Evolutionary conservation across 768 basidiomycete species (phyloP), one percentile per base, ranked within the genome.

Genomic region (Russula earlei): DNA sequence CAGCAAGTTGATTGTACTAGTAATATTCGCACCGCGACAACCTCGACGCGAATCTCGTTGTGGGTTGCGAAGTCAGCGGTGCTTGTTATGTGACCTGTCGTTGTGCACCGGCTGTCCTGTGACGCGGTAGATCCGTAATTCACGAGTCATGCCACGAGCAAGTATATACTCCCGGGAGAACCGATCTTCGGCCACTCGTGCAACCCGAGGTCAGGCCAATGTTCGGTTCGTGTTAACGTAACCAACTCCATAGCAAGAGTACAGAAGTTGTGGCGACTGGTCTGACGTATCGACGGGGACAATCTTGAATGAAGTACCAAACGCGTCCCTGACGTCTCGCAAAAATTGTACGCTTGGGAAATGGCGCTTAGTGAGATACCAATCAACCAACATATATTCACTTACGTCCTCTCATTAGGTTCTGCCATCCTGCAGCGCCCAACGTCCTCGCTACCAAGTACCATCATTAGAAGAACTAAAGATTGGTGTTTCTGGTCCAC

Each of bases 361-460:
- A 38, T 31, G 36, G 29, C n/a, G 38, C 42, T 40, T 34, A 64
- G 52, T 50, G 50, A 64, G 22, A 61, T 54, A 20, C 15, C 14
- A 5, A 24, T 25, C n/a, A 9, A n/a, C n/a, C n/a, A n/a, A 31
- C 11, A 36, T 33, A 41, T 8, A 15, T 19, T 33, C 20, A 50
- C 65, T 43, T 31, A 79, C 89, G 89, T 90, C 68, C 88, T 78
- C 15, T 80, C 70, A 11, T 89, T 91, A 17, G 91, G 83, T 63
- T 87, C 84, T 4, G 86, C 82, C 82, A 98, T 87, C 55, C 81
- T 75, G 72, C 89, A 91, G 58, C 87, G 81, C 0, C 92, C 91
- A 0, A 98, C 92, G 67, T 99, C 96, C 67, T 98, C 96, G 58
- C 91, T 94, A 9, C 96, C 96, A n/a, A 98, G 74, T 3, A 88